Base-by-base conservation (phyloP, 306 rosid genomes). In the Trichosanthes cucumerina region DNA sequence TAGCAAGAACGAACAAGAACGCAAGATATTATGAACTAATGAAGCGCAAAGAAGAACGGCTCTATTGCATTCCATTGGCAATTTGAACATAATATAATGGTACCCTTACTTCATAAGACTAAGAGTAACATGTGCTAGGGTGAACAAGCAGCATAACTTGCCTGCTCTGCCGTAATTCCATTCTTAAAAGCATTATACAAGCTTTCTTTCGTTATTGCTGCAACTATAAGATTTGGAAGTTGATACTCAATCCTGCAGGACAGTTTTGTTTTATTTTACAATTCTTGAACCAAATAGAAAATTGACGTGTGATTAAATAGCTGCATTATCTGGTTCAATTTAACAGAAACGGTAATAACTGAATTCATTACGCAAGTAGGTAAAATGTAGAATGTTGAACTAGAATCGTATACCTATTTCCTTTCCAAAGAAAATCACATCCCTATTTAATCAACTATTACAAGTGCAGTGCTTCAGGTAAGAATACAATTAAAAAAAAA, bases 221-320 rank as follows among this genome's bases (percentile, higher is more conserved):
- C 97, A 81, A 95, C 99, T 52, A 92, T 95, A 81, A 95, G 97
- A 82, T 95, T 95, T 79, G 99, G 99, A 86, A 95, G 97, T 76
- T 89, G 96, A 88, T 95, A 95, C 83, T 95, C 99, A 41, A 95
- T 80, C 89, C 99, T 92, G 93, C 81, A 84, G 54, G 19, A 46
- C 24, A n/a, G 49, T n/a, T 59, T 57, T 16, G 3, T 11, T 14
- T 77, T 57, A 23, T 46, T 24, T 14, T 73, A 49, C 8, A 26
- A 44, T 44, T 73, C 59, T 47, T 65, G 28, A 73, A 46, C 41
- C 78, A 73, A 18, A 49, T 26, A 73, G 31, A 68, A 68, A 68
- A 9, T 68, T 68, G 34, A 68, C 2, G n/a, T 21, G 75, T 41
- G 50, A 11, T 41, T 10, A 68, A 34, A 68, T 41, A 21, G 75